Evolutionary conservation across 2,329 filamentous ascomycete genomes (phyloP), one percentile per base, ranked within the genome.

Genomic region (Fusarium protoensiforme): DNA sequence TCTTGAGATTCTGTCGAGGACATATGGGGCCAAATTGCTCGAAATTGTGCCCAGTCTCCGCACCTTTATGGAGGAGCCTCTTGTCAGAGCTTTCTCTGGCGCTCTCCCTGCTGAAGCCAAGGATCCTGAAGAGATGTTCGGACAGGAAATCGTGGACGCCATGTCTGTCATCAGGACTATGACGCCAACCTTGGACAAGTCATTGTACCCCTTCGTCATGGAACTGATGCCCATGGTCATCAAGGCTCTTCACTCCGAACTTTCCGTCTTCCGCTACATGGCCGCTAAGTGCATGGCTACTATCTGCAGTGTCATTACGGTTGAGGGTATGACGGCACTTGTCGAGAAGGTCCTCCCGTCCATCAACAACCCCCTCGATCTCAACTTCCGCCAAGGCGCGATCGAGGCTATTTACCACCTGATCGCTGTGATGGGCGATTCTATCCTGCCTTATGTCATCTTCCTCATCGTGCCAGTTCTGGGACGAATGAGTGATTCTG

Each of bases 391-490:
- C 41, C 96, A 99, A 84, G 96, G 96, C 71, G 95, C 94, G 7
- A 96, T 97, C 65, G 96, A 99, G 83, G 94, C 92, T 76, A 93
- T 99, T 68, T 99, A 99, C 80, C 96, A 99, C 82, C 86, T 99
- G 67, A 99, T 99, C 73, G 94, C 97, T 68, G 95, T 98, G 60
- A 99, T 99, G 96, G 96, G 97, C 71, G 96, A 98, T 80, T 90
- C 91, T 39, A 99, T 99, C 65, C 84, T 99, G 33, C 96, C 97
- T 4, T 99, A 99, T 79, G 96, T 99, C 72, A 98, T 99, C 78
- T 99, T 99, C 90, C 90, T 99, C 74, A 97, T 99, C 67, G 97
- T 98, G 14, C 96, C 96, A 16, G 96, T 99, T 5, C 88, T 99
- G 59, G 96, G 96, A 62, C 92, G 96, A 51, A 99, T 99, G 96